Conservation (phyloP, 345 rosid genomes). For the Corchorus olitorius region DNA sequence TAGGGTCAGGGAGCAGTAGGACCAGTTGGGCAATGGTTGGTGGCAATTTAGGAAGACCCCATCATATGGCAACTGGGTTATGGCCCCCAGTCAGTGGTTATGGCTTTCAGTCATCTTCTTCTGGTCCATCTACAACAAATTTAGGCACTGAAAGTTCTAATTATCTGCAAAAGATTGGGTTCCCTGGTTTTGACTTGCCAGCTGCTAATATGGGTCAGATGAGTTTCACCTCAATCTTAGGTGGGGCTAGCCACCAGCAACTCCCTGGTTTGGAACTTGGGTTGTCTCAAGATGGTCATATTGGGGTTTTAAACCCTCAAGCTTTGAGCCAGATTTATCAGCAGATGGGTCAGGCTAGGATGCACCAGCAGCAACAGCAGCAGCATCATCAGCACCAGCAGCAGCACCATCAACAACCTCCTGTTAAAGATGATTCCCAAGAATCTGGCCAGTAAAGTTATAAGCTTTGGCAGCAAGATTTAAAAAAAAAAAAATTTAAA, state of each 20-base stretch:
- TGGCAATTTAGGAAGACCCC: slow-evolving; percentile 66
- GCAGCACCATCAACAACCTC: slow-evolving; percentile 30
- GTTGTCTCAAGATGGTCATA: slow-evolving; percentile 86
- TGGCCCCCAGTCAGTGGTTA: slow-evolving; percentile 80
- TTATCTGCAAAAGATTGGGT: slow-evolving; percentile 67
- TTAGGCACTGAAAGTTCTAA: slow-evolving; percentile 52
- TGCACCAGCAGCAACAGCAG: slow-evolving; percentile 52
- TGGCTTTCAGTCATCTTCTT: slow-evolving; percentile 58
- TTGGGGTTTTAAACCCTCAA: slow-evolving; percentile 77
- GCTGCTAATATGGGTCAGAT: slow-evolving; percentile 59
- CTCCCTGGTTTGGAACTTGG: slow-evolving; percentile 96
- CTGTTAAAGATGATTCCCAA: slow-evolving; percentile 82
- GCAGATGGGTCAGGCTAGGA: slow-evolving; percentile 79
- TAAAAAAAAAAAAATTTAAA: not conserved
- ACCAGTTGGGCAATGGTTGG: slow-evolving; percentile 67
- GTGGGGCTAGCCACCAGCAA: slow-evolving; percentile 55
- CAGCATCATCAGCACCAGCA: slow-evolving; percentile 39
- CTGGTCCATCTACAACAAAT: slow-evolving; percentile 48
- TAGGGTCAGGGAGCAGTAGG: slow-evolving; percentile 53
- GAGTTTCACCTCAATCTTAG: slow-evolving; percentile 80
- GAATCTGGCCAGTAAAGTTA: slow-evolving; percentile 70
- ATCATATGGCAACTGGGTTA: slow-evolving; percentile 57
- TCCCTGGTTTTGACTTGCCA: slow-evolving; percentile 80
- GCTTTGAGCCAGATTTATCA: slow-evolving; percentile 85
- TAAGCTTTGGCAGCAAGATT: slow-evolving; percentile 25